Evolutionary conservation across 2,329 filamentous ascomycete species (phyloP).

Genomic region (Leptoxyphium fumago): DNA sequence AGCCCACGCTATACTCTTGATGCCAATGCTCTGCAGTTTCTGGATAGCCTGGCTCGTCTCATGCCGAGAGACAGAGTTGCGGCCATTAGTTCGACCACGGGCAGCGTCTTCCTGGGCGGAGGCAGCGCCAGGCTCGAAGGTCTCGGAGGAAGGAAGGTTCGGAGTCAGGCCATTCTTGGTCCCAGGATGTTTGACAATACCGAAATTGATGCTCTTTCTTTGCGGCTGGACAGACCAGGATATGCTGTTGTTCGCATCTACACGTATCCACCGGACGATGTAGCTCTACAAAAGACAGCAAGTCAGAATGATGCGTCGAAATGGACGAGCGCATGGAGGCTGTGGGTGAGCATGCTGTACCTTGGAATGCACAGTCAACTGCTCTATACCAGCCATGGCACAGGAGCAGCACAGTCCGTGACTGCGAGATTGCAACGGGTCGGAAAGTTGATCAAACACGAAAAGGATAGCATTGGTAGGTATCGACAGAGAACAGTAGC

Average conservation of each 20-base stretch:
- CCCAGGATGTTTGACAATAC: conserved; percentile 92
- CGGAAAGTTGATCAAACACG: no score
- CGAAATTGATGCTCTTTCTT: conserved; percentile 97
- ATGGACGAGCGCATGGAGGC: not conserved
- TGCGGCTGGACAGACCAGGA: conserved; percentile 97
- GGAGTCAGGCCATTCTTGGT: conserved; percentile 42
- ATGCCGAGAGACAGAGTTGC: conserved; percentile 28
- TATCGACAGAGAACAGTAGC: no score
- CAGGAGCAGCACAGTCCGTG: no score
- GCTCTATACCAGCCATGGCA: conserved; percentile 83
- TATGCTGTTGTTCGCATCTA: conserved; percentile 78
- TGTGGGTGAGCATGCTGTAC: conserved; percentile 34
- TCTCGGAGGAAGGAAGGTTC: conserved; percentile 26
- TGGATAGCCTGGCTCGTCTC: conserved; percentile 48
- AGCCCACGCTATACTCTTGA: conserved; percentile 58
- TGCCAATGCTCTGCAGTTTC: conserved; percentile 46
- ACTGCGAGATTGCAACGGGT: no score
- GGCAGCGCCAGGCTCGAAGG: conserved; percentile 16
- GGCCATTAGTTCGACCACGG: conserved; percentile 22
- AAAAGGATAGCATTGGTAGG: no score
- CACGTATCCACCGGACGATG: conserved; percentile 92
- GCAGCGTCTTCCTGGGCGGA: conserved; percentile 21
- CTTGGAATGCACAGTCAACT: conserved; percentile 95
- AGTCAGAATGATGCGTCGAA: not conserved
- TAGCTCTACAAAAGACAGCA: conserved; percentile 54